These are phyloP conservation scores for Fomitopsis betulina DNA, from an alignment of 1,284 basidiomycete genomes.

Conservation along the genomic window DNA sequence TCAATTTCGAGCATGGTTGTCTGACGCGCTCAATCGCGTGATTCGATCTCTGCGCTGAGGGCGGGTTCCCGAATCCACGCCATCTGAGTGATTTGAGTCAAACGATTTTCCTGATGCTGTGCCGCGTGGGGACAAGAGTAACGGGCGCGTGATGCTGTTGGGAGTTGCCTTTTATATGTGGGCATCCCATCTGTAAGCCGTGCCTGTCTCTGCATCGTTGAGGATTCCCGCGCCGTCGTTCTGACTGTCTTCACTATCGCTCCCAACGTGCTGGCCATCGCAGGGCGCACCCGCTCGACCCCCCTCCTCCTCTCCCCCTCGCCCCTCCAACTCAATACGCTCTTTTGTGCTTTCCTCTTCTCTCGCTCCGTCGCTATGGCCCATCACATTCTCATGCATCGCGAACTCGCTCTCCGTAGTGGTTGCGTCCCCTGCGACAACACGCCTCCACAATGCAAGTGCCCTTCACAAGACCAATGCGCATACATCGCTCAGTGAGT, in stretches of 20 bases:
- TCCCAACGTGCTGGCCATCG: slow-evolving; percentile 31
- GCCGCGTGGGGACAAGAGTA: background rate
- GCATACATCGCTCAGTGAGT: slow-evolving; percentile 54
- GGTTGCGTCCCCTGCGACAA: slow-evolving; percentile 28
- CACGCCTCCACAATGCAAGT: slow-evolving; percentile 46
- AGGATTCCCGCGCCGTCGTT: slow-evolving; percentile 15
- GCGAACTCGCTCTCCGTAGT: slow-evolving; percentile 12
- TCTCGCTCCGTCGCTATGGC: slow-evolving; percentile 23
- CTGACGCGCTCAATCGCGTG: too few species aligned
- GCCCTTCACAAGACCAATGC: slow-evolving; percentile 50
- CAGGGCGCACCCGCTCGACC: slow-evolving; percentile 19
- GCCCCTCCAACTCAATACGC: slow-evolving; percentile 26
- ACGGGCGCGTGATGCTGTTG: background rate
- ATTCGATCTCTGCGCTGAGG: too few species aligned
- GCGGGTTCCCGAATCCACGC: too few species aligned
- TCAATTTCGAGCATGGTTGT: too few species aligned
- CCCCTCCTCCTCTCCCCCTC: slow-evolving; percentile 7
- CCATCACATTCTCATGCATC: slow-evolving; percentile 41
- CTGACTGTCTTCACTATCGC: slow-evolving; percentile 18
- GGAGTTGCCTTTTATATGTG: slow-evolving; percentile 6
- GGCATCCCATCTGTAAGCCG: slow-evolving; percentile 1
- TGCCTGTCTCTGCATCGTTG: slow-evolving; percentile 8
- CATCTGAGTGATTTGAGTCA: too few species aligned
- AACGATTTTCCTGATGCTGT: too few species aligned
- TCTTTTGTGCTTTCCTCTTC: slow-evolving; percentile 21